Conservation (phyloP, 2,329 filamentous ascomycete species). For the Fusarium siculi region DNA sequence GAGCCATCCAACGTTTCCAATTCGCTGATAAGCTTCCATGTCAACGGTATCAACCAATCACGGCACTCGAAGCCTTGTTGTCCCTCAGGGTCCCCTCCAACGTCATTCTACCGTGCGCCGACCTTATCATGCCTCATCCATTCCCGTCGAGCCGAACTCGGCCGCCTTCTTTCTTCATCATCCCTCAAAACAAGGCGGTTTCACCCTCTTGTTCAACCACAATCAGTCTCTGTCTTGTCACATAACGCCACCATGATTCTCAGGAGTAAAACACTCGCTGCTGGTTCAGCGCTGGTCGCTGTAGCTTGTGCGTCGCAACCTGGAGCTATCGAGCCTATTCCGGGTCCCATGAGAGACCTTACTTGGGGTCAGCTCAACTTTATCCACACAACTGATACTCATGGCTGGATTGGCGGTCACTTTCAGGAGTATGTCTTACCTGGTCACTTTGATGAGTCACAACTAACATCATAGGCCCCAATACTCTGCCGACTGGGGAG, state of each 20-base stretch:
- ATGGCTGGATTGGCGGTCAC: slow-evolving; percentile 96
- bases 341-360: slow-evolving; percentile 84
- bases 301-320: slow-evolving; percentile 73
- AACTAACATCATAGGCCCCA: slow-evolving; percentile 69
- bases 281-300: slow-evolving; percentile 48
- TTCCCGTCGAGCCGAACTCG: slow-evolving; percentile 26
- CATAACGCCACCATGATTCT: slow-evolving; percentile 40
- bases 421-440: slow-evolving; percentile 76
- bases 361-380: slow-evolving; percentile 97
- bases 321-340: slow-evolving; percentile 78
- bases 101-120: slow-evolving; percentile 26
- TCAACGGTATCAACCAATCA: slow-evolving; percentile 6
- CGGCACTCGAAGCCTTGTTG: background rate
- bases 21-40: slow-evolving; percentile 15
- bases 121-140: slow-evolving; percentile 34
- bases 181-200: slow-evolving; percentile 7
- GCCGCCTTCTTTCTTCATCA: slow-evolving; percentile 16
- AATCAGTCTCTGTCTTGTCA: background rate
- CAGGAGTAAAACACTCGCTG: slow-evolving; percentile 35
- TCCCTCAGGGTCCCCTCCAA: slow-evolving; percentile 34
- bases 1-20: background rate
- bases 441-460: accelerated
- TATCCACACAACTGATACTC: slow-evolving; percentile 94
- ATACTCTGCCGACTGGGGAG: slow-evolving; percentile 96
- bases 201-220: slow-evolving; percentile 8